A percentile compares a stretch with the other conserved stretches of the same genome.
These are phyloP conservation scores for Torulaspora franciscae DNA, from an alignment of 805 yeast species.

Conservation along the genomic window DNA sequence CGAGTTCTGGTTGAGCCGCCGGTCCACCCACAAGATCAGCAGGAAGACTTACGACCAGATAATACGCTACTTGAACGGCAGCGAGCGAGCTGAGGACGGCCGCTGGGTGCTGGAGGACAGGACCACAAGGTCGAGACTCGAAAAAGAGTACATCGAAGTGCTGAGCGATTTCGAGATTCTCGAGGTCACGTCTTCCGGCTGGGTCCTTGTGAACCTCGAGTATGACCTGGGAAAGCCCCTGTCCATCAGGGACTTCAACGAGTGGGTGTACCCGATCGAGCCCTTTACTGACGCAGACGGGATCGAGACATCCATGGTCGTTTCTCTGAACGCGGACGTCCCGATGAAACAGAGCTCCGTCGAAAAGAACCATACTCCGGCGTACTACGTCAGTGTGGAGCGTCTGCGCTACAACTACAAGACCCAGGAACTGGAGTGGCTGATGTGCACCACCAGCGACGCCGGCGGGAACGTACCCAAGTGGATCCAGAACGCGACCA, in stretches of 20 bases:
- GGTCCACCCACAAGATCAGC: constrained; percentile 24
- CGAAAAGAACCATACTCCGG: constrained; percentile 29
- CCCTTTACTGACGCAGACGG: constrained; percentile 21
- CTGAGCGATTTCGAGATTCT: constrained; percentile 26
- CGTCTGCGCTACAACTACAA: constrained; percentile 24
- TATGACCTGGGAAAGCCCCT: constrained; percentile 39
- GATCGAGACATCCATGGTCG: constrained; percentile 30
- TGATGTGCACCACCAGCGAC: constrained; percentile 39
- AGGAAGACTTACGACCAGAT: constrained; percentile 23
- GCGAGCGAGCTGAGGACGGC: constrained; percentile 13
- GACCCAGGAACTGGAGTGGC: constrained; percentile 32
- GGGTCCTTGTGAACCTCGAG: constrained; percentile 34
- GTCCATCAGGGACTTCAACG: constrained; percentile 37
- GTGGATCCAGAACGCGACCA: constrained; percentile 39
- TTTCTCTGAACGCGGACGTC: constrained; percentile 33
- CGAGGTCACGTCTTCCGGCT: constrained; percentile 21
- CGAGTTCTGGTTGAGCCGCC: constrained; percentile 38
- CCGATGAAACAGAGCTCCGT: constrained; percentile 18
- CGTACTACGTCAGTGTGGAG: constrained; percentile 38
- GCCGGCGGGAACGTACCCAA: constrained; percentile 41
- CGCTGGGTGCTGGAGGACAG: constrained; percentile 26
- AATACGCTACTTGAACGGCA: constrained; percentile 32
- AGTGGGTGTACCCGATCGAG: constrained; percentile 33
- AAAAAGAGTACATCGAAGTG: constrained; percentile 36
- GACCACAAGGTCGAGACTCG: constrained; percentile 33